phyloP scores from a whole-genome alignment of 345 rosid genomes.

The Laguncularia racemosa region DNA sequence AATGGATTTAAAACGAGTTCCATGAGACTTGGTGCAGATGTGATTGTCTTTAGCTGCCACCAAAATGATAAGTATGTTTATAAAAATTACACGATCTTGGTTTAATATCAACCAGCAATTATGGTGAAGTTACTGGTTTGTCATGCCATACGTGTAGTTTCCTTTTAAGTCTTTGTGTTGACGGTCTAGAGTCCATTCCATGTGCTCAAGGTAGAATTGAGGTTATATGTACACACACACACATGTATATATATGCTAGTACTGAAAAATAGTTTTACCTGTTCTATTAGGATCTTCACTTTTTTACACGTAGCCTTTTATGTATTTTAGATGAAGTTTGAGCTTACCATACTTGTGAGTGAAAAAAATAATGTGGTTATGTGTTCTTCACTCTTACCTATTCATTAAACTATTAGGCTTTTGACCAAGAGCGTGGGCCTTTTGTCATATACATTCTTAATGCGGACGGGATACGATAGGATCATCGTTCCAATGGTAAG shows the following conservation, averaged over 20 bases:
- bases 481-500: constrained; percentile 95
- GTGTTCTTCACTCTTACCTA: neutral
- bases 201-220: no score
- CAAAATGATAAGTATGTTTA: constrained; percentile 47
- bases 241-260: no score
- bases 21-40: constrained; percentile 98
- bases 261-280: neutral
- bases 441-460: constrained; percentile 81
- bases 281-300: neutral
- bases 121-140: no score
- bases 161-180: no score
- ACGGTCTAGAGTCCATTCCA: no score
- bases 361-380: neutral
- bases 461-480: constrained; percentile 65
- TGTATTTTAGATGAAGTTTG: no score
- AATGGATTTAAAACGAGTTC: constrained; percentile 98
- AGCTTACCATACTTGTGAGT: neutral
- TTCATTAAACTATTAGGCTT: constrained; percentile 21
- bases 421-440: constrained; percentile 83
- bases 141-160: no score
- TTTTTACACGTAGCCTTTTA: neutral
- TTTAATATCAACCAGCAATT: no score
- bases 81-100: neutral
- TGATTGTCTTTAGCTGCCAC: constrained; percentile 79
- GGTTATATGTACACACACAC: no score